A percentile compares a stretch with the other conserved stretches of the same genome.
Evolutionary conservation across 2,329 filamentous ascomycete species (phyloP).

Genomic region (Phaeosphaeria sp.): DNA sequence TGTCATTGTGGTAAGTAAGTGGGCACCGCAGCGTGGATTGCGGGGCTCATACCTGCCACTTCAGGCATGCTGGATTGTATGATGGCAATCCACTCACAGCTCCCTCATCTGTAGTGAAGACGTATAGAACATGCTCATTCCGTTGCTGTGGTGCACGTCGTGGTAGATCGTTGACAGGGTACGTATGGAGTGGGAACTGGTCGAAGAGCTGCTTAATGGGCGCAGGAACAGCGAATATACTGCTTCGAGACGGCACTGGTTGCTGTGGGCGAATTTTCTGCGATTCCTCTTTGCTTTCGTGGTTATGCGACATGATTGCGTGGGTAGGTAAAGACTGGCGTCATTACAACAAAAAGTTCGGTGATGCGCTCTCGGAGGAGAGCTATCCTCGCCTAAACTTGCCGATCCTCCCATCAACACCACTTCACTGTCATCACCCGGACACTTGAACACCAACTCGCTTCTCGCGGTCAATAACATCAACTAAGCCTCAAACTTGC

Average conservation of each 20-base stretch:
- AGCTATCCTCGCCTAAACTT: slow-evolving; percentile 33
- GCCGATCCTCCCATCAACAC: slow-evolving; percentile 14
- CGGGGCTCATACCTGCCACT: slow-evolving; percentile 79
- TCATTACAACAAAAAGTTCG: slow-evolving; percentile 28
- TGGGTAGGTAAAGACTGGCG: slow-evolving; percentile 13
- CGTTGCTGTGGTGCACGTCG: slow-evolving; percentile 59
- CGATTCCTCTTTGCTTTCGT: slow-evolving; percentile 10
- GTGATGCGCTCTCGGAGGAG: slow-evolving; percentile 28
- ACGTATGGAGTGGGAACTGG: slow-evolving; percentile 77
- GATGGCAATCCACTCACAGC: slow-evolving; percentile 70
- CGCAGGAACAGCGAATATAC: slow-evolving; percentile 64
- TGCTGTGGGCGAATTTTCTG: slow-evolving; percentile 5
- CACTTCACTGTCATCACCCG: neutral
- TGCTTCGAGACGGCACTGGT: slow-evolving; percentile 20
- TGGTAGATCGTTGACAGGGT: slow-evolving; percentile 77
- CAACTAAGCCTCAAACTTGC: neutral
- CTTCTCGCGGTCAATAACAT: neutral
- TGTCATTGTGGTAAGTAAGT: slow-evolving; percentile 48
- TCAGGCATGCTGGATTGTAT: slow-evolving; percentile 91
- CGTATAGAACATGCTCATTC: slow-evolving; percentile 68
- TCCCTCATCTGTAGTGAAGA: slow-evolving; percentile 74
- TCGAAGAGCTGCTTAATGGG: slow-evolving; percentile 86
- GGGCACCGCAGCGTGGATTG: neutral
- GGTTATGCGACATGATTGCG: slow-evolving; percentile 28
- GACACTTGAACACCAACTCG: neutral